A percentile compares a stretch with the other conserved stretches of the same genome.
Evolutionary conservation across 352 stramenopile species (phyloP).

Genomic region (Globisporangium abappressorium): DNA sequence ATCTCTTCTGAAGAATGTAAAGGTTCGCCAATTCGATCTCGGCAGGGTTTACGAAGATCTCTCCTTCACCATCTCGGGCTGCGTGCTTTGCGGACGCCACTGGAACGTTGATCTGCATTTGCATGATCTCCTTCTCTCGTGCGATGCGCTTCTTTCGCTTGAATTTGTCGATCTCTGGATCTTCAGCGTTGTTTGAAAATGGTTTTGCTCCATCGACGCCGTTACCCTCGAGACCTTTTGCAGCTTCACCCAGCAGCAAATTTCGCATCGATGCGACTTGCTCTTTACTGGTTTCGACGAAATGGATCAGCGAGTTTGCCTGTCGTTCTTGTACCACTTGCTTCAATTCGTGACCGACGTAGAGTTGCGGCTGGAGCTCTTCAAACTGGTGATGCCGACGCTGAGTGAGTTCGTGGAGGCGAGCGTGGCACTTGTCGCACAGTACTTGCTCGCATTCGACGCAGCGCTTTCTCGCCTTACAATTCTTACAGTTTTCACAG

Average conservation of each 20-base stretch:
- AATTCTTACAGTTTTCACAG: conserved; percentile 51
- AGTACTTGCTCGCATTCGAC: conserved; percentile 51
- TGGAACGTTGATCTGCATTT: conserved; percentile 53
- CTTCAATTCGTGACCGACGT: conserved; percentile 24
- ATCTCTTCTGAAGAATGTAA: conserved; percentile 61
- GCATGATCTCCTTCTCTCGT: conserved; percentile 51
- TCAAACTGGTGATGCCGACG: conserved; percentile 51
- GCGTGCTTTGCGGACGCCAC: conserved; percentile 48
- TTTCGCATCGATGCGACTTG: conserved; percentile 32
- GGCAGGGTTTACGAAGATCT: conserved; percentile 41
- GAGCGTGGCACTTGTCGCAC: conserved; percentile 60
- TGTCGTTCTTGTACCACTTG: conserved; percentile 23
- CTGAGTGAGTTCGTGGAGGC: conserved; percentile 50
- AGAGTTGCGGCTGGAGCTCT: conserved; percentile 32
- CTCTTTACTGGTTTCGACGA: conserved; percentile 21
- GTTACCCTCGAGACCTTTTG: not conserved
- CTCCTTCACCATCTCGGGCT: conserved; percentile 27
- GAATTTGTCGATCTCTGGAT: conserved; percentile 52
- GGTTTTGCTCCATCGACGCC: not conserved
- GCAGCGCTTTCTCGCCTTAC: conserved; percentile 47
- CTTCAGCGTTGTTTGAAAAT: not conserved
- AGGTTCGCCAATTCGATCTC: conserved; percentile 54
- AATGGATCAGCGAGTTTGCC: conserved; percentile 25
- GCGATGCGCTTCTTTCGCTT: conserved; percentile 37
- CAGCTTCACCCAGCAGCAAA: conserved; percentile 18